These are phyloP conservation scores for Austroboletus festivus DNA, from an alignment of 768 basidiomycete genomes.

Conservation along the genomic window DNA sequence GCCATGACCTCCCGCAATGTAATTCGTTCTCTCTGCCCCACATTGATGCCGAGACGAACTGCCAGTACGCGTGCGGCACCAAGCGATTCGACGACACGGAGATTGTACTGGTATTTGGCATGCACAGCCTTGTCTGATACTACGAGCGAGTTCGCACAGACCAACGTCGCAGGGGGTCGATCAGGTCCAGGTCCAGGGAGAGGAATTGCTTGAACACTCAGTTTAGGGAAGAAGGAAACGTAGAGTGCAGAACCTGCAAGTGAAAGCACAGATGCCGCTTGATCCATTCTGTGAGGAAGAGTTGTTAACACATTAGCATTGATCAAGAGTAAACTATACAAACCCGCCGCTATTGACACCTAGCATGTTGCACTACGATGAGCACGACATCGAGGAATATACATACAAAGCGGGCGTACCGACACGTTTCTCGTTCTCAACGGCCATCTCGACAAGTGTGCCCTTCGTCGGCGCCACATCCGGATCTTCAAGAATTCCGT, in stretches of 20 bases:
- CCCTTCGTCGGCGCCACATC: slow-evolving; percentile 46
- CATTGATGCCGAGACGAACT: slow-evolving; percentile 46
- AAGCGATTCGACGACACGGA: slow-evolving; percentile 89
- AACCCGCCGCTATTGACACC: slow-evolving; percentile 80
- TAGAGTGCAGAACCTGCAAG: slow-evolving; percentile 68
- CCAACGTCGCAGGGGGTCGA: slow-evolving; percentile 16
- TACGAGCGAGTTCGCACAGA: slow-evolving; percentile 56
- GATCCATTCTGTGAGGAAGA: slow-evolving; percentile 68
- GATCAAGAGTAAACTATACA: slow-evolving; percentile 16
- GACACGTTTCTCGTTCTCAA: slow-evolving; percentile 83
- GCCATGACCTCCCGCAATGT: slow-evolving; percentile 69
- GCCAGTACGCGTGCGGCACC: slow-evolving; percentile 75
- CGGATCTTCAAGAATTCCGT: slow-evolving; percentile 50
- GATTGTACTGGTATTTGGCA: slow-evolving; percentile 78
- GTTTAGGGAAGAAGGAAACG: slow-evolving; percentile 76
- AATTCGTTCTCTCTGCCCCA: slow-evolving; percentile 43
- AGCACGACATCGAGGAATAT: neutral
- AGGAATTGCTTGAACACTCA: slow-evolving; percentile 62
- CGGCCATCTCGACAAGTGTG: slow-evolving; percentile 71
- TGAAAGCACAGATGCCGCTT: slow-evolving; percentile 84
- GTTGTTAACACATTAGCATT: slow-evolving; percentile 1
- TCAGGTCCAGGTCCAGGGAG: slow-evolving; percentile 43
- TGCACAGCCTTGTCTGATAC: slow-evolving; percentile 76
- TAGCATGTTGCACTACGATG: neutral
- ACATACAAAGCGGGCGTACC: slow-evolving; percentile 38